Evolutionary conservation across 1,284 basidiomycete species (phyloP).

Genomic region (Ustilago crameri): DNA sequence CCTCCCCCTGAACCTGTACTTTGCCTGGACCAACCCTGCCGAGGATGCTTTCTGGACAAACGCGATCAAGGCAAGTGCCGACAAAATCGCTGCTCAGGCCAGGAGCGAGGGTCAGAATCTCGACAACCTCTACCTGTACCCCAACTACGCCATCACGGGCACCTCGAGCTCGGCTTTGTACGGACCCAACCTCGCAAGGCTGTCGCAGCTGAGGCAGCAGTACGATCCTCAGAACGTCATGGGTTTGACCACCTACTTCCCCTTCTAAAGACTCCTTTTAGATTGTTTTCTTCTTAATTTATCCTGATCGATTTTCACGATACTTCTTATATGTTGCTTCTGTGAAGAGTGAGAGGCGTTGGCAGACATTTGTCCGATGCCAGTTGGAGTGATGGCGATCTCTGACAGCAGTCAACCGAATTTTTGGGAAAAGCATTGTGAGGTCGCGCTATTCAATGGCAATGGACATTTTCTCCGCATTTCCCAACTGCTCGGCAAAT

Average conservation of each 20-base stretch:
- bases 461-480: too few relatives aligned
- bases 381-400: too few relatives aligned
- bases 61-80: slow-evolving; percentile 39
- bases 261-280: slow-evolving; percentile 20
- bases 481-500: slow-evolving; percentile 3
- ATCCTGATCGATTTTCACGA: neutral
- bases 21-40: slow-evolving; percentile 48
- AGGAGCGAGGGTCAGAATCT: slow-evolving; percentile 53
- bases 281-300: neutral
- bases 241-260: slow-evolving; percentile 55
- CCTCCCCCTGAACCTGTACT: slow-evolving; percentile 58
- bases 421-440: too few relatives aligned
- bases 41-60: slow-evolving; percentile 50
- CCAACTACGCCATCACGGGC: slow-evolving; percentile 55
- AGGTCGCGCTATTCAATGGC: too few relatives aligned
- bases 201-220: slow-evolving; percentile 31
- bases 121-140: slow-evolving; percentile 48
- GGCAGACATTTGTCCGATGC: too few relatives aligned
- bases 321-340: too few relatives aligned
- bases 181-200: slow-evolving; percentile 44
- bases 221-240: slow-evolving; percentile 54
- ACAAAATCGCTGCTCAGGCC: slow-evolving; percentile 40
- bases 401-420: too few relatives aligned
- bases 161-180: slow-evolving; percentile 30
- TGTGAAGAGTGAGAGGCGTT: too few relatives aligned